A percentile compares a stretch with the other conserved stretches of the same genome.
These are phyloP conservation scores for Populus tremula DNA, from an alignment of 345 rosid genomes.

Conservation along the genomic window DNA sequence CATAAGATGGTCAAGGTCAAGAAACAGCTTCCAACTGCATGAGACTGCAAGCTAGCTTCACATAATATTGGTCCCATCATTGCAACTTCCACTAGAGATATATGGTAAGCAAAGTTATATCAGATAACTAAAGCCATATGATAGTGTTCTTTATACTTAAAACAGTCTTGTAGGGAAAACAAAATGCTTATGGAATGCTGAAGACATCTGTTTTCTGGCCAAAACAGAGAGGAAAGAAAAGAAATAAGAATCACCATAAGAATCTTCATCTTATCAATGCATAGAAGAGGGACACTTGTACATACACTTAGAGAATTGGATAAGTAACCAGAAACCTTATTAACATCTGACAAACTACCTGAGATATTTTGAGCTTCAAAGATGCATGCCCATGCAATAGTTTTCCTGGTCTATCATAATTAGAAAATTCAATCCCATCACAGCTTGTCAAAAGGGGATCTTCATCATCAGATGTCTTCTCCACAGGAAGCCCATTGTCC, in stretches of 20 bases:
- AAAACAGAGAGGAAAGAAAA: neutral
- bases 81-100: neutral
- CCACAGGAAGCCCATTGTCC: conserved; percentile 58
- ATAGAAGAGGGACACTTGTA: neutral
- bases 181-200: neutral
- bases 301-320: neutral
- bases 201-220: neutral
- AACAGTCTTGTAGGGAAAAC: neutral
- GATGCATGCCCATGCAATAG: conserved; percentile 67
- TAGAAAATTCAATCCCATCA: conserved; percentile 75
- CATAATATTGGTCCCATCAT: neutral
- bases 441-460: conserved; percentile 67
- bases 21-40: neutral
- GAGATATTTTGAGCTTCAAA: conserved; percentile 77
- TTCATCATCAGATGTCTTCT: conserved; percentile 62
- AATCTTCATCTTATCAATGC: neutral
- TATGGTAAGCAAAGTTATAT: neutral
- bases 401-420: conserved; percentile 57
- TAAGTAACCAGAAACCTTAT: neutral
- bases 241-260: neutral
- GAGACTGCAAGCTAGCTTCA: conserved; percentile 5
- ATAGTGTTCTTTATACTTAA: neutral
- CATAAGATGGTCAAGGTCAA: neutral
- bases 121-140: neutral
- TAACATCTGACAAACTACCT: conserved; percentile 40